Percentiles rank a stretch among this genome's conserved stretches.
Evolutionary conservation across 169 alveolate species (phyloP).

Genomic region (Theileria equi): DNA sequence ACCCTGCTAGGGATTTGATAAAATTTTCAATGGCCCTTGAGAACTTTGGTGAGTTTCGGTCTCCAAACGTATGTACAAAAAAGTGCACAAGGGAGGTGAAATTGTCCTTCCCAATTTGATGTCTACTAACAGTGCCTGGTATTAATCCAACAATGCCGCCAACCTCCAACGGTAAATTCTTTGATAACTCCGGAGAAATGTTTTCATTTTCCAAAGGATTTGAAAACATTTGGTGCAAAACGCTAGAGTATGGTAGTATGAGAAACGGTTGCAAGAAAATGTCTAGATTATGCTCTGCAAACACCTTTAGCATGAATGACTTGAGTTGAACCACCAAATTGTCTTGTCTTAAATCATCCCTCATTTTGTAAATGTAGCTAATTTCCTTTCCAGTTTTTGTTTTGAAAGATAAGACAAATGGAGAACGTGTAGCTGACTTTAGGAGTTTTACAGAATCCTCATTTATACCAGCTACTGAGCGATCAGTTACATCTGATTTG

Average conservation of each 20-base stretch:
- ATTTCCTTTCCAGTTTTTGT: neutral
- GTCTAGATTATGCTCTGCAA: conserved; percentile 50
- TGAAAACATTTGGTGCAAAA: conserved; percentile 51
- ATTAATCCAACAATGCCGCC: conserved; percentile 89
- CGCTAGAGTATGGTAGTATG: conserved; percentile 68
- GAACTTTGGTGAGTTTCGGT: conserved; percentile 23
- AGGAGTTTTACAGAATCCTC: conserved; percentile 15
- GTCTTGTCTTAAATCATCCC: conserved; percentile 86
- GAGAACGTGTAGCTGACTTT: conserved; percentile 51
- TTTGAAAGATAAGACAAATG: conserved; percentile 35
- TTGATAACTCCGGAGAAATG: conserved; percentile 1
- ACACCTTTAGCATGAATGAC: conserved; percentile 70
- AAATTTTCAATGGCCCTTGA: conserved; percentile 89
- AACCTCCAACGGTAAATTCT: neutral
- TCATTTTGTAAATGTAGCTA: conserved; percentile 69
- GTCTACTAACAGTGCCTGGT: conserved; percentile 82
- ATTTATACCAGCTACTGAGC: conserved; percentile 19
- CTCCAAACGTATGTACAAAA: conserved; percentile 54
- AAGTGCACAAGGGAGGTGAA: conserved; percentile 65
- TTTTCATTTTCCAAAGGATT: conserved; percentile 67
- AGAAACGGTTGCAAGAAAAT: conserved; percentile 72
- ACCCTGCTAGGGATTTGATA: conserved; percentile 91
- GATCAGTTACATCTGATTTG: neutral
- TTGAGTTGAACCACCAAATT: conserved; percentile 82
- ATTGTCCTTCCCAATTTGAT: conserved; percentile 77